Base-by-base conservation (phyloP, 1,284 basidiomycete species). In the Boletus smithii region DNA sequence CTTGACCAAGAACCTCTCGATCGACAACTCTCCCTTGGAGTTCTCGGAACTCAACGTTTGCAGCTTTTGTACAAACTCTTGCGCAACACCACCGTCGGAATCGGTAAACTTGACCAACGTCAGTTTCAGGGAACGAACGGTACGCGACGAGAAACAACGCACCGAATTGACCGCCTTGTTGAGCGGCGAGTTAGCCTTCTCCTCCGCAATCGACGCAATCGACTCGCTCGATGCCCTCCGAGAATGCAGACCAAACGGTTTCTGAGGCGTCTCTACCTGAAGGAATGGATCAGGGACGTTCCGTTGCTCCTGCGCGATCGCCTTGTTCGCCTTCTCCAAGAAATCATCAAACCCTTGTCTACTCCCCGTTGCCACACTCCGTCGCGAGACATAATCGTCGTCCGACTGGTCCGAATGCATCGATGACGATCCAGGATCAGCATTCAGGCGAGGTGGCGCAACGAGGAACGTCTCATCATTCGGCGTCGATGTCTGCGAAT, bases 121-220 rank as follows among this genome's bases (percentile, higher is more conserved):
- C 29, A 51, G 10, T 26, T 9, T n/a, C 10, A 6, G 11, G 9
- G 29, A 32, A 20, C 32, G 3, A 24, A 27, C 23, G 9, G 45
- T 9, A 42, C 13, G 38, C 6, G 26, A 14, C 13, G 5, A 13
- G 17, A 42, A 39, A 38, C 31, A 10, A 70, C 80, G 60, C 63
- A 90, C 88, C 47, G 90, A 85, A 51, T 86, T 87, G 63, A 92
- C 91, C 9, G 91, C 90, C 71, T 94, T 94, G 72, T 95, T 95
- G 51, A 95, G 71, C 6, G 91, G 90, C 10, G 91, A 94, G 50
- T 87, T 86, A 2, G 73, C 73, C 72, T 95, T 95, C 61, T 95
- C 92, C 57, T 93, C 90, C 33, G 91, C 87, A 47, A 95, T 91
- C 3, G 87, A 87, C 9, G 86, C 82, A 51, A 95, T 91, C 5